Evolutionary conservation across 2,329 filamentous ascomycete genomes (phyloP), one percentile per base, ranked within the genome.

Genomic region (Epicoccum sorghinum): DNA sequence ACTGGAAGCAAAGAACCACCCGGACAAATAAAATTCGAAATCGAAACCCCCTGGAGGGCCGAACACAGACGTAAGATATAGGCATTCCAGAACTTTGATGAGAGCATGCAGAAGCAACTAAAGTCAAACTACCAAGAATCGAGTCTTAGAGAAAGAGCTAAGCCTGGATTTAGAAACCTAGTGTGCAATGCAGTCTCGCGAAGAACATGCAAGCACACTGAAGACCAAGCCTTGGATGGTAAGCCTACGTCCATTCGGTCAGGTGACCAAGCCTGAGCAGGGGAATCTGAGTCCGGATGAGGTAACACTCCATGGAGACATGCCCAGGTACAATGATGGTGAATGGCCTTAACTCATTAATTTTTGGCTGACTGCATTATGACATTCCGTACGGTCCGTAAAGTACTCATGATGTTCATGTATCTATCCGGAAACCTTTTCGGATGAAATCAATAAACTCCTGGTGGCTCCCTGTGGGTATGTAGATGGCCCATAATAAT

Each of bases 11-110:
- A 55, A 64, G 52, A 62, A 63, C 65, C 70, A 65, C 70, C 68
- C 65, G 63, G 68, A 70, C 67, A 61, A 69, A 47, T 66, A 65
- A 49, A 58, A 71, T 49, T 46, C 37, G 30, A 25, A 24, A 30
- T n/a, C 14, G 41, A 29, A 41, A 35, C 37, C 63, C 64, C 60
- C 52, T 58, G 55, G 29, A 55, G 66, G 60, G 68, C 67, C 71
- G 72, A 72, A 69, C 72, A 74, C 70, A 74, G 70, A 62, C 53
- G 60, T 66, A 58, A 58, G 30, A 47, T 30, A 13, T 48, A 43
- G 18, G 51, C 47, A 57, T 38, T 60, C 38, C 50, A 61, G 36
- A 42, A 52, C 27, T 37, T 43, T 44, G 22, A 27, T 50, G 30
- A 27, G 45, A 30, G 41, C 41, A 50, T 37, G 22, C 46, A 55